Evolutionary conservation across 345 rosid species (phyloP), one percentile per base, ranked within the genome.

Genomic region (Lumnitzera racemosa): DNA sequence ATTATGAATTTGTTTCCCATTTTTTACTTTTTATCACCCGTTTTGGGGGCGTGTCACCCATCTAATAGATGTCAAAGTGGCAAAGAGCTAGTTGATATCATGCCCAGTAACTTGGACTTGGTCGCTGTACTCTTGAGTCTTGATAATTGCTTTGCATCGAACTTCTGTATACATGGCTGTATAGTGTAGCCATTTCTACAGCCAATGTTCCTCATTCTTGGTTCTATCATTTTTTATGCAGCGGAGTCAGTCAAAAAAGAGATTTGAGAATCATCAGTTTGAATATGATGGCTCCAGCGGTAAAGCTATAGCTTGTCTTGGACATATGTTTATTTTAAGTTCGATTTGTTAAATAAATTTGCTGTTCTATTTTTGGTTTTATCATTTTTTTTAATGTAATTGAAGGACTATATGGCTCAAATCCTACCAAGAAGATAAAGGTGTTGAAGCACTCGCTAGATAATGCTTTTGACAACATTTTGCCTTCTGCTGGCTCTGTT

Each of bases 171-270:
- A 11, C 20, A 4, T 56, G 36, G 13, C 54, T 50, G 24, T 50
- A n/a, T 25, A 46, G 17, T 46, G 52, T 23, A 24, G 11, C 5
- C 47, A 2, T 55, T 46, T 29, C 53, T 55, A 43, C 24, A 10
- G 48, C 15, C 13, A 36, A 11, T 20, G 31, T 53, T 15, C 15
- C 46, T 16, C 24, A 47, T 54, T 59, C 15, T 58, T 61, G 36
- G 61, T 60, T 46, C 55, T 60, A 58, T 64, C 46, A 61, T 66
- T 58, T 15, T 56, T 23, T 72, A 70, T 72, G 74, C 85, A 89
- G 96, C 83, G 83, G 76, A 91, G 87, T 58, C 75, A 74, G 67
- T 81, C 79, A 55, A 95, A 75, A 83, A 95, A 69, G 88, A 82
- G 96, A 81, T 51, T 57, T 56, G 98, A 87, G 71, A 66, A 60